phyloP scores from a whole-genome alignment of 2,329 filamentous ascomycete species.

The Mycosphaerella sp. region DNA sequence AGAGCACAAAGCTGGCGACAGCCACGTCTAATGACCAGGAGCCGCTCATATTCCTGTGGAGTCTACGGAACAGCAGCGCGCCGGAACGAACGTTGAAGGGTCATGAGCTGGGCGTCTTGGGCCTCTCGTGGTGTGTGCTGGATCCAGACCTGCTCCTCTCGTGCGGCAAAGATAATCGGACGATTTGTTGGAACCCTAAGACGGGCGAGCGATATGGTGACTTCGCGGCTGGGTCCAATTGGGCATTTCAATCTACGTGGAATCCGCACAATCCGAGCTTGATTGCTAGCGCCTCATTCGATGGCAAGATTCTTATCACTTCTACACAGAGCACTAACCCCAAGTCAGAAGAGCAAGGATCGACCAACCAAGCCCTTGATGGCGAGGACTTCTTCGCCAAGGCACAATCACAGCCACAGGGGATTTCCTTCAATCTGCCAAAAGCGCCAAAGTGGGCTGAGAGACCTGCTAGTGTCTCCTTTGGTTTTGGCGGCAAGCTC shows the following conservation, averaged over 20 bases:
- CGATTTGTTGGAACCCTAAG: slow-evolving; percentile 92
- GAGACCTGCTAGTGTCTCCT: slow-evolving; percentile 76
- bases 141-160: slow-evolving; percentile 85
- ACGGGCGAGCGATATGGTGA: slow-evolving; percentile 83
- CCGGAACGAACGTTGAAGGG: slow-evolving; percentile 81
- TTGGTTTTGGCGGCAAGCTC: slow-evolving; percentile 92
- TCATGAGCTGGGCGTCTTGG: slow-evolving; percentile 91
- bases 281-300: slow-evolving; percentile 91
- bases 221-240: slow-evolving; percentile 97
- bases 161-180: slow-evolving; percentile 93
- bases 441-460: slow-evolving; percentile 90
- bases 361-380: slow-evolving; percentile 63
- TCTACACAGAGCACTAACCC: slow-evolving; percentile 91
- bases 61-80: slow-evolving; percentile 90
- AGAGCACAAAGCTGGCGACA: slow-evolving; percentile 85
- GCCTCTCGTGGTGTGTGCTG: slow-evolving; percentile 89
- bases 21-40: slow-evolving; percentile 84
- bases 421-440: slow-evolving; percentile 76
- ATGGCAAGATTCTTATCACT: slow-evolving; percentile 91
- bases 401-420: slow-evolving; percentile 85
- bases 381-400: slow-evolving; percentile 96
- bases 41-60: slow-evolving; percentile 87
- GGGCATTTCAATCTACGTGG: slow-evolving; percentile 94
- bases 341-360: slow-evolving; percentile 57
- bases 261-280: slow-evolving; percentile 89